Evolutionary conservation across 2,329 filamentous ascomycete genomes (phyloP), one percentile per base, ranked within the genome.

Genomic region (Apiospora saccharicola): DNA sequence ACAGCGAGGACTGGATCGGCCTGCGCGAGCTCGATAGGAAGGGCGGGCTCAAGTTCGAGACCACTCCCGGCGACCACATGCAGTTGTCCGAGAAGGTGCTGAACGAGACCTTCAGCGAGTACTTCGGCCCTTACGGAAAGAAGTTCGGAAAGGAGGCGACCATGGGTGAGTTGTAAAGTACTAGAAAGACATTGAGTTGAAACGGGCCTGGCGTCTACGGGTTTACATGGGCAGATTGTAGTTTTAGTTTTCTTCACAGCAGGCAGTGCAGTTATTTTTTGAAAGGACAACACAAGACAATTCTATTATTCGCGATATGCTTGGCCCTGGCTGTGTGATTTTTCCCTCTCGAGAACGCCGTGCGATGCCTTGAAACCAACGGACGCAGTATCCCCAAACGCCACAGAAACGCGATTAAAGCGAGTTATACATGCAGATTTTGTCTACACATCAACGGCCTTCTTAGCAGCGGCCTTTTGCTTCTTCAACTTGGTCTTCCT

Each of bases 1-100:
- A 98, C 82, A 90, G 89, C 76, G 92, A 98, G 83, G 96, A 99
- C 84, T 99, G 96, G 96, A 85, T 99, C 41, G 96, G 96, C 0
- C 85, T 99, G 81, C 93, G 89, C 81, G 84, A 85, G 77, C 84
- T 99, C 78, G 95, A 98, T 83, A 85, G 92, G 81, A 93, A 93
- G 84, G 94, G 92, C 3, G 93, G 90, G 0, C 84, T 99, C 77
- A 88, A 91, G 72, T 98, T 98, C 82, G 86, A 90, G 80, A 91
- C 86, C 2, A 88, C 91, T 0, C 86, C 91, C 5, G 96, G 96
- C 0, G 89, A 90, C 34, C 96, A 99, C 84, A 98, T 99, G 95
- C 84, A 91, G 74, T 84, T 98, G 74, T 83, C 86, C 0, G 90
- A 94, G 14, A 85, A 92, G 76, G 81, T 92, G 43, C 80, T 98